Evolutionary conservation across 352 stramenopile species (phyloP).

Genomic region (Pythium vanterpoolii): DNA sequence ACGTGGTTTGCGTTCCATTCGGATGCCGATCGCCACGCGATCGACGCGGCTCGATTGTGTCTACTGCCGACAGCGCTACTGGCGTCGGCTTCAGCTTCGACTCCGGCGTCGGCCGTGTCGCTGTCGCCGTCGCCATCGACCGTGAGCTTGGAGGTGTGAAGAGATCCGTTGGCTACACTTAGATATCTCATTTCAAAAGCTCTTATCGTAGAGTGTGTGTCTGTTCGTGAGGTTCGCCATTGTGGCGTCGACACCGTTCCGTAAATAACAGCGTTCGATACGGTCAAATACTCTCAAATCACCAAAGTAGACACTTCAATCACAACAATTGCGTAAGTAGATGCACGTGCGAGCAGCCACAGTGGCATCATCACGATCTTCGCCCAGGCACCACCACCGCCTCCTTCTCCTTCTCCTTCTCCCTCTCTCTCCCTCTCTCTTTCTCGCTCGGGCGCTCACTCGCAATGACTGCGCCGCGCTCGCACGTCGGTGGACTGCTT

Average conservation of each 20-base stretch:
- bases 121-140: not conserved
- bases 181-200: no score
- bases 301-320: not conserved
- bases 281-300: not conserved
- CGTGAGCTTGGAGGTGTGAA: not conserved
- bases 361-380: no score
- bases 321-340: not conserved
- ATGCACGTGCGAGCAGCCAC: no score
- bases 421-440: not conserved
- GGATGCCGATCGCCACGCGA: not conserved
- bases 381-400: no score
- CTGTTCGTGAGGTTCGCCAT: no score
- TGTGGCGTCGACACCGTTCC: not conserved
- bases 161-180: not conserved
- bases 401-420: not conserved
- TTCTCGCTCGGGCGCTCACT: not conserved
- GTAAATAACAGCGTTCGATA: not conserved
- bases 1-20: slow-evolving; percentile 11
- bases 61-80: slow-evolving; percentile 7
- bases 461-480: not conserved
- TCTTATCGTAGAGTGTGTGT: no score
- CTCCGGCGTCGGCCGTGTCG: not conserved
- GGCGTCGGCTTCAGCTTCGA: no score
- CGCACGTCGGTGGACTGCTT: slow-evolving; percentile 31
- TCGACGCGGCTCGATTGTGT: not conserved